Percentiles rank a stretch among this genome's conserved stretches.
Evolutionary conservation across 1,284 basidiomycete genomes (phyloP).

Genomic region (Limonomyces culmigenus): DNA sequence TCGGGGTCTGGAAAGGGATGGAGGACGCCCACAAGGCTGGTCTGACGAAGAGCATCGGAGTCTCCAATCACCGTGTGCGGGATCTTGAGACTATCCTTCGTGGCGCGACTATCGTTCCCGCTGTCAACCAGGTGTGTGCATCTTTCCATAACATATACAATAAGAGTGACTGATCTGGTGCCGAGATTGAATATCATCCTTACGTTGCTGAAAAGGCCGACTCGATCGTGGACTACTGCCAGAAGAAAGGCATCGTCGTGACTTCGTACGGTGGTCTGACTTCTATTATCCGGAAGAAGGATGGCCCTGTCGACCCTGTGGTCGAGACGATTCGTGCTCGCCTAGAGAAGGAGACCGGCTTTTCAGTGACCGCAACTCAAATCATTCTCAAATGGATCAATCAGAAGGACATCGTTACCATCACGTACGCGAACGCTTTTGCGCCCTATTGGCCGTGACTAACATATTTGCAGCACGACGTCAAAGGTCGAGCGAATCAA

Average conservation of each 20-base stretch:
- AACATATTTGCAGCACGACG: slow-evolving; percentile 32
- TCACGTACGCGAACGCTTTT: slow-evolving; percentile 1
- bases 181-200: slow-evolving; percentile 67
- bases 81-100: slow-evolving; percentile 49
- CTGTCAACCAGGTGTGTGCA: slow-evolving; percentile 57
- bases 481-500: slow-evolving; percentile 48
- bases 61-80: slow-evolving; percentile 64
- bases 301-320: slow-evolving; percentile 35
- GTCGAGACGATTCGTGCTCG: slow-evolving; percentile 31
- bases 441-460: background rate
- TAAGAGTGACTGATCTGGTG: background rate
- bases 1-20: slow-evolving; percentile 45
- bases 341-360: slow-evolving; percentile 23
- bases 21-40: slow-evolving; percentile 53
- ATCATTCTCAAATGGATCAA: slow-evolving; percentile 46
- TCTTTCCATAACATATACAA: background rate
- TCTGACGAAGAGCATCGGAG: slow-evolving; percentile 64
- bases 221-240: slow-evolving; percentile 20
- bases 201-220: slow-evolving; percentile 24
- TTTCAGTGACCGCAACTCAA: slow-evolving; percentile 31
- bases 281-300: slow-evolving; percentile 37
- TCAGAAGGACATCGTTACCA: slow-evolving; percentile 35
- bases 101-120: slow-evolving; percentile 41
- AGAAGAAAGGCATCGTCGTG: slow-evolving; percentile 45
- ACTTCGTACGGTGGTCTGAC: slow-evolving; percentile 53